A percentile compares a stretch with the other conserved stretches of the same genome.
These are phyloP conservation scores for Periconia digitata DNA, from an alignment of 2,329 filamentous ascomycete genomes.

Conservation along the genomic window DNA sequence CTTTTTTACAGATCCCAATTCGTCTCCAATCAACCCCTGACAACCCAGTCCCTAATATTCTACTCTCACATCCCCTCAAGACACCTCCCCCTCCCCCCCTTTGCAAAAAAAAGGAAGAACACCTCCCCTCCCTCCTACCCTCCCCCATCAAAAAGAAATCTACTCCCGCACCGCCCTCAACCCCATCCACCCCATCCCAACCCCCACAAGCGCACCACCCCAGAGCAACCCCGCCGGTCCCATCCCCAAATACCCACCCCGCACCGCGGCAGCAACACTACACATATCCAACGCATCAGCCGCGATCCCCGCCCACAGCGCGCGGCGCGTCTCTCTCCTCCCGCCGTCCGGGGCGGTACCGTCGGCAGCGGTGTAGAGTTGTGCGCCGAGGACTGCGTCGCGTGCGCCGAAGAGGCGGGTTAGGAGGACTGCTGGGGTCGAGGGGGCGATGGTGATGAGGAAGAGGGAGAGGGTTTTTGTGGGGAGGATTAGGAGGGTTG, in stretches of 20 bases:
- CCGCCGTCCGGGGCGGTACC: constrained; percentile 15
- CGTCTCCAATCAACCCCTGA: too few relatives aligned
- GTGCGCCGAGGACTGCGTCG: constrained; percentile 24
- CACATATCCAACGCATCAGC: constrained; percentile 23
- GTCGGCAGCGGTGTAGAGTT: constrained; percentile 25
- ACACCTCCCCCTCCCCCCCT: too few relatives aligned
- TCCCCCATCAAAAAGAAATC: too few relatives aligned
- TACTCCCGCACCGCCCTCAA: constrained; percentile 15
- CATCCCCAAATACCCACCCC: constrained; percentile 20
- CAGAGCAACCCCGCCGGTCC: constrained; percentile 16
- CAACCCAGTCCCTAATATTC: too few relatives aligned
- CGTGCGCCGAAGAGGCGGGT: constrained; percentile 27
- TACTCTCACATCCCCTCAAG: too few relatives aligned
- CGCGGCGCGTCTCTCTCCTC: constrained; percentile 24
- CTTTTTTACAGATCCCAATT: too few relatives aligned
- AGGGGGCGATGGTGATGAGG: constrained; percentile 15
- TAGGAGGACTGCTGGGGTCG: constrained; percentile 11
- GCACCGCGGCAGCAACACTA: constrained; percentile 19
- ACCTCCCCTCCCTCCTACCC: background rate
- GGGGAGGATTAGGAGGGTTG: constrained; percentile 22
- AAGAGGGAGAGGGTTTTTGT: constrained; percentile 21
- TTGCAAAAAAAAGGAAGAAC: too few relatives aligned
- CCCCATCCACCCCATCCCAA: constrained; percentile 18
- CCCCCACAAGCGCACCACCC: constrained; percentile 17
- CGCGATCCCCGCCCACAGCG: constrained; percentile 23